Conservation (phyloP, 129 eudicot species). For the Tanacetum coccineum region DNA sequence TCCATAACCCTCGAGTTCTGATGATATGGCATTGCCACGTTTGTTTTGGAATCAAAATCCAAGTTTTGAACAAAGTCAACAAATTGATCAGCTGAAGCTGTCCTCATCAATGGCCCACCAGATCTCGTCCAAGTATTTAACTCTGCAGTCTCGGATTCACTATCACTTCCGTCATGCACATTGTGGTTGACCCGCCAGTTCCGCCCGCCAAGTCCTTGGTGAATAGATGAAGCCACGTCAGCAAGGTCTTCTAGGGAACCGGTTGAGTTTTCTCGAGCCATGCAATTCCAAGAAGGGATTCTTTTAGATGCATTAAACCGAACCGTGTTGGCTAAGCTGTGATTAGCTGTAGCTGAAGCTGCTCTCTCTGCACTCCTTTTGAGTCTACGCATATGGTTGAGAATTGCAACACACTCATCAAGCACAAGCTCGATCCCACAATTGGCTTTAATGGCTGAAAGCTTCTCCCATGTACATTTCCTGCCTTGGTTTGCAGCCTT, state of each 20-base stretch:
- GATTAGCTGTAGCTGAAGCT: slow-evolving; percentile 57
- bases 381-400: slow-evolving; percentile 88
- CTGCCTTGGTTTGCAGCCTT: slow-evolving; percentile 89
- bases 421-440: slow-evolving; percentile 88
- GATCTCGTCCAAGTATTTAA: slow-evolving; percentile 76
- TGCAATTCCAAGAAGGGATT: slow-evolving; percentile 91
- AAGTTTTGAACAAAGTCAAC: slow-evolving; percentile 68
- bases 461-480: slow-evolving; percentile 93
- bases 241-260: slow-evolving; percentile 83
- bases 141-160: slow-evolving; percentile 70
- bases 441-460: slow-evolving; percentile 89
- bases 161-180: slow-evolving; percentile 67
- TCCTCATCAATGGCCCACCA: slow-evolving; percentile 95
- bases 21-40: slow-evolving; percentile 23
- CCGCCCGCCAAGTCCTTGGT: slow-evolving; percentile 36
- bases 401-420: slow-evolving; percentile 77
- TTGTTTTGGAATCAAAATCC: slow-evolving; percentile 40
- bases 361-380: slow-evolving; percentile 78
- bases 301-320: slow-evolving; percentile 68
- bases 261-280: slow-evolving; percentile 86
- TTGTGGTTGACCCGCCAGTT: slow-evolving; percentile 40
- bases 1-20: slow-evolving; percentile 44
- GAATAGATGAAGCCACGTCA: slow-evolving; percentile 51
- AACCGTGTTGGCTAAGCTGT: slow-evolving; percentile 35
- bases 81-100: slow-evolving; percentile 67